phyloP scores from a whole-genome alignment of 805 yeast species.

The Brettanomyces sp. region DNA sequence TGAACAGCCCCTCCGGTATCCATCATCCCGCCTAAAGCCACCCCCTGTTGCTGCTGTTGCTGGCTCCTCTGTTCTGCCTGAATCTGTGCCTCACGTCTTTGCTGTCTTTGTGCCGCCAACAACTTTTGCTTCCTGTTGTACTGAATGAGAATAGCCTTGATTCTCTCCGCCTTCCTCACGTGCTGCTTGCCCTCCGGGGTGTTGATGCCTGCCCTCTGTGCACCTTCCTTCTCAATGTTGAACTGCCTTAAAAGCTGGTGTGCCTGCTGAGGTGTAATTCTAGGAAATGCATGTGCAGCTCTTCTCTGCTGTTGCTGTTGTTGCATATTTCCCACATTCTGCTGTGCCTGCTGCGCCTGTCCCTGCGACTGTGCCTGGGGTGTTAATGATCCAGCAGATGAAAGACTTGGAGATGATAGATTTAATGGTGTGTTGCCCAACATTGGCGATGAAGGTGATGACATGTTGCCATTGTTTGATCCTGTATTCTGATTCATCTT shows the following conservation, averaged over 20 bases:
- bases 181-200: conserved; percentile 57
- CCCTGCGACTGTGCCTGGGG: conserved; percentile 7
- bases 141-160: conserved; percentile 50
- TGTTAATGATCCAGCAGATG: conserved; percentile 11
- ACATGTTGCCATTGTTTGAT: not conserved
- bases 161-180: conserved; percentile 50
- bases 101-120: conserved; percentile 23
- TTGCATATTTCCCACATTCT: conserved; percentile 4
- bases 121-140: conserved; percentile 21
- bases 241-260: conserved; percentile 53
- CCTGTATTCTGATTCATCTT: not conserved
- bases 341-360: conserved; percentile 7
- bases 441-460: conserved; percentile 12
- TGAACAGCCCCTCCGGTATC: conserved; percentile 9
- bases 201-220: conserved; percentile 51
- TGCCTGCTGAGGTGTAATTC: conserved; percentile 41
- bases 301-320: conserved; percentile 10
- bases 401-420: conserved; percentile 34
- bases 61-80: conserved; percentile 8
- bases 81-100: conserved; percentile 12
- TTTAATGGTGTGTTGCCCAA: conserved; percentile 20
- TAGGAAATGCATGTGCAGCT: conserved; percentile 9
- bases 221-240: conserved; percentile 49
- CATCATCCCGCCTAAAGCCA: not conserved
- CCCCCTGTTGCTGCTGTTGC: conserved; percentile 18